Conservation (phyloP, 352 stramenopile species). For the Elongisporangium prolatum region DNA sequence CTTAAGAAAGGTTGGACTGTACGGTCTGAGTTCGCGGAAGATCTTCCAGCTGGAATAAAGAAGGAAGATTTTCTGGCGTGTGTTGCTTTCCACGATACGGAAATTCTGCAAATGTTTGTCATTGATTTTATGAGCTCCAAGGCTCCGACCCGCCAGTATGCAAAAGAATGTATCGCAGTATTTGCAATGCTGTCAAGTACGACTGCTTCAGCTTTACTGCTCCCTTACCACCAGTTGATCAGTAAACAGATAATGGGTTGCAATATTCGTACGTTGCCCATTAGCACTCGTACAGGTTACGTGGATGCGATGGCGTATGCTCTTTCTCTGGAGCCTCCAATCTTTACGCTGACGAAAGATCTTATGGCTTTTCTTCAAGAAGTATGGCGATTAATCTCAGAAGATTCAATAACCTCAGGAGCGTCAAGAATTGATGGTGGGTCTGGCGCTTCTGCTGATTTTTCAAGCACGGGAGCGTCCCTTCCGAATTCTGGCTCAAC, state of each 20-base stretch:
- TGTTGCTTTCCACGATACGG: conserved; percentile 76
- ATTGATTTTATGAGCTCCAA: conserved; percentile 82
- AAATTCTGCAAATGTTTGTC: conserved; percentile 86
- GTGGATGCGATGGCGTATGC: conserved; percentile 84
- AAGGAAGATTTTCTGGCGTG: conserved; percentile 65
- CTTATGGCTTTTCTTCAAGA: conserved; percentile 83
- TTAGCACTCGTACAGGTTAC: conserved; percentile 70
- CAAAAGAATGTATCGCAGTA: conserved; percentile 62
- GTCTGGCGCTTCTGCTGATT: conserved; percentile 9
- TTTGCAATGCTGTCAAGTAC: conserved; percentile 53
- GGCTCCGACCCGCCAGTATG: conserved; percentile 55
- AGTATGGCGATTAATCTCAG: conserved; percentile 80
- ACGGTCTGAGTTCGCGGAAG: conserved; percentile 27
- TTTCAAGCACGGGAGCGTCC: background rate
- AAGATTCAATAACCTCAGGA: conserved; percentile 36
- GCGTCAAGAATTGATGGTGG: conserved; percentile 9
- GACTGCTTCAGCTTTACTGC: conserved; percentile 63
- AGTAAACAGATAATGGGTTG: conserved; percentile 83
- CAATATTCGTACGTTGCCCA: conserved; percentile 65
- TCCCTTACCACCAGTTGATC: conserved; percentile 81
- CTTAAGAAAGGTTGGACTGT: conserved; percentile 58
- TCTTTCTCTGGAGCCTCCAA: conserved; percentile 64
- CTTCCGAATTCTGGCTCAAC: conserved; percentile 17
- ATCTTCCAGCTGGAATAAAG: conserved; percentile 31
- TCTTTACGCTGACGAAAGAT: conserved; percentile 83